Evolutionary conservation across 345 rosid species (phyloP).

Genomic region (Euphorbia pulcherrima): DNA sequence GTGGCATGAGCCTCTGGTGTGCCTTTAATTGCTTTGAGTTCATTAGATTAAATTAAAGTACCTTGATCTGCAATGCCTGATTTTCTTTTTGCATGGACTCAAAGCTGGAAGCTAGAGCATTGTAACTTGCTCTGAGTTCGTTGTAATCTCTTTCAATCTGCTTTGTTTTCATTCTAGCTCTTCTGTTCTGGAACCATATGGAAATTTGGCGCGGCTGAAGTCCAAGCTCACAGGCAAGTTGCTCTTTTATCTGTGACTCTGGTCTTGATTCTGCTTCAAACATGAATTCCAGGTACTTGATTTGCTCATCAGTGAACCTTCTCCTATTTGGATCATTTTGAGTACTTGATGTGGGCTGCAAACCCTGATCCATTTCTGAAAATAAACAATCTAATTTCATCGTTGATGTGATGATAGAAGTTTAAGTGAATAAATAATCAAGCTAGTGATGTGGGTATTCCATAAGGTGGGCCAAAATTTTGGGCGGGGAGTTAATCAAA

Average conservation of each 20-base stretch:
- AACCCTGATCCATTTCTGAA: slow-evolving; percentile 9
- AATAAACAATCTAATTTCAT: slow-evolving; percentile 2
- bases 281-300: slow-evolving; percentile 19
- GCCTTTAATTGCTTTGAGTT: too few species aligned
- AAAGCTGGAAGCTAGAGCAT: slow-evolving; percentile 23
- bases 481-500: not conserved
- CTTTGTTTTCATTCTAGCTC: slow-evolving; percentile 42
- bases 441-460: slow-evolving; percentile 9
- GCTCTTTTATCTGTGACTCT: slow-evolving; percentile 13
- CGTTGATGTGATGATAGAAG: not conserved
- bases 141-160: slow-evolving; percentile 39
- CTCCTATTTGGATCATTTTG: slow-evolving; percentile 13
- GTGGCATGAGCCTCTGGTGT: too few species aligned
- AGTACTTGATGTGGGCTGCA: slow-evolving; percentile 12
- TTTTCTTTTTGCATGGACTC: slow-evolving; percentile 31
- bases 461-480: slow-evolving; percentile 12
- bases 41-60: slow-evolving; percentile 5
- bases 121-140: slow-evolving; percentile 19
- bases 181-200: slow-evolving; percentile 45
- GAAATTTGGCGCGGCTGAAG: slow-evolving; percentile 43
- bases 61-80: slow-evolving; percentile 30
- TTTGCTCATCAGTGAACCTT: slow-evolving; percentile 18
- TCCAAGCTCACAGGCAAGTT: slow-evolving; percentile 37
- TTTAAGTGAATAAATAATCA: not conserved
- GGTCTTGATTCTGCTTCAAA: slow-evolving; percentile 24